Conservation (phyloP, 2,329 filamentous ascomycete genomes). For the Botrytis medusae region DNA sequence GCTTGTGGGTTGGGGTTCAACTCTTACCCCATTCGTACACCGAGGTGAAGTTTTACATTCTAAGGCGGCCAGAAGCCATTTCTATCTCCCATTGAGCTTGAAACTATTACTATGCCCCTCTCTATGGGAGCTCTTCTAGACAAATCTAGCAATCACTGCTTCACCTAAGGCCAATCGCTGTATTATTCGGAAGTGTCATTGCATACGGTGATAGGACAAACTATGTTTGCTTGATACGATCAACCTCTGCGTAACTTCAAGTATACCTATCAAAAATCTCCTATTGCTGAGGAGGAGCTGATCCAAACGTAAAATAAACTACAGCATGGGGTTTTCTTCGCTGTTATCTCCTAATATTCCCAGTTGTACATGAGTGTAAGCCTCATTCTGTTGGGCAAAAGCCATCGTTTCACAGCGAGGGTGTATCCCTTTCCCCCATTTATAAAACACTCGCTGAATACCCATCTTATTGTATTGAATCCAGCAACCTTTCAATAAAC, state of each 20-base stretch:
- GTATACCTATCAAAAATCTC: background rate
- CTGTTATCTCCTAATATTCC: constrained; percentile 19
- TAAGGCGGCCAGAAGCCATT: background rate
- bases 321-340: background rate
- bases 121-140: background rate
- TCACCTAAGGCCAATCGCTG: constrained; percentile 9
- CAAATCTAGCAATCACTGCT: background rate
- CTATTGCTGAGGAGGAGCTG: background rate
- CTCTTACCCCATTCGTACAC: constrained; percentile 15
- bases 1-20: background rate
- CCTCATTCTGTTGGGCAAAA: constrained; percentile 8
- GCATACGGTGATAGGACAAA: constrained; percentile 3
- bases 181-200: constrained; percentile 4
- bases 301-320: background rate
- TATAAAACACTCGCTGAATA: constrained; percentile 15
- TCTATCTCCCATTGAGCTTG: background rate
- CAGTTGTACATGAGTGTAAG: constrained; percentile 10
- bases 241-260: background rate
- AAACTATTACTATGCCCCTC: background rate
- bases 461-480: constrained; percentile 5
- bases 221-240: constrained; percentile 5
- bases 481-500: background rate
- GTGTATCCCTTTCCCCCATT: background rate
- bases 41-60: constrained; percentile 2
- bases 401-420: background rate